These are phyloP conservation scores for Fusarium palustre DNA, from an alignment of 2,329 filamentous ascomycete genomes.

Conservation along the genomic window DNA sequence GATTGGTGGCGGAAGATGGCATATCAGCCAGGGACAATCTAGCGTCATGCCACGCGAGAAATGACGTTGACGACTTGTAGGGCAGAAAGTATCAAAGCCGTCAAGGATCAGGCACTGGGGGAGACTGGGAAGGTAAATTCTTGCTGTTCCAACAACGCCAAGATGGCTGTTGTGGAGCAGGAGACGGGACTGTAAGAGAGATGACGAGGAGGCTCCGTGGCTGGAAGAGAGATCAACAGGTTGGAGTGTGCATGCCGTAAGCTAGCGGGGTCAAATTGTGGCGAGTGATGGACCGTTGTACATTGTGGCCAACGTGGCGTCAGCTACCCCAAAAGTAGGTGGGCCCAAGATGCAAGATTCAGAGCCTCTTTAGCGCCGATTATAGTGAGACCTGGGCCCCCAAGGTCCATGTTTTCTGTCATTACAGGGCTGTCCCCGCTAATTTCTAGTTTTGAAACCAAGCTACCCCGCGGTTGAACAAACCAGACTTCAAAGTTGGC, in stretches of 20 bases:
- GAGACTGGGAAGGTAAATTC: slow-evolving; percentile 16
- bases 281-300: slow-evolving; percentile 40
- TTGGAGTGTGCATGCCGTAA: slow-evolving; percentile 9
- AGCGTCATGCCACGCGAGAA: slow-evolving; percentile 40
- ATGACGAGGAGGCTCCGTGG: slow-evolving; percentile 42
- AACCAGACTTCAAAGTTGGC: slow-evolving; percentile 25
- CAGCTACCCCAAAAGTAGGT: slow-evolving; percentile 30
- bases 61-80: slow-evolving; percentile 46
- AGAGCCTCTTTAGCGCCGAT: slow-evolving; percentile 6
- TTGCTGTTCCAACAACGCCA: slow-evolving; percentile 35
- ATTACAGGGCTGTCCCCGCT: slow-evolving; percentile 6
- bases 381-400: neutral
- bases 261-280: slow-evolving; percentile 22
- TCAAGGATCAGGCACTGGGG: slow-evolving; percentile 8
- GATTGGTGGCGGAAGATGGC: slow-evolving; percentile 27
- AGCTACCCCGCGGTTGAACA: slow-evolving; percentile 30
- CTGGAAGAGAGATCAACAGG: slow-evolving; percentile 25
- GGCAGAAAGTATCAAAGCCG: slow-evolving; percentile 14
- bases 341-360: slow-evolving; percentile 14
- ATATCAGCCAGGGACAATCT: slow-evolving; percentile 26
- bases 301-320: slow-evolving; percentile 12
- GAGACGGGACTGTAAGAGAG: slow-evolving; percentile 10
- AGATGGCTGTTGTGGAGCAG: slow-evolving; percentile 38
- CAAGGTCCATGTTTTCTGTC: slow-evolving; percentile 14
- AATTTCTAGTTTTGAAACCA: slow-evolving; percentile 8